Evolutionary conservation across 305 asterid genomes (phyloP), one percentile per base, ranked within the genome.

Genomic region (Salvia sclarea): DNA sequence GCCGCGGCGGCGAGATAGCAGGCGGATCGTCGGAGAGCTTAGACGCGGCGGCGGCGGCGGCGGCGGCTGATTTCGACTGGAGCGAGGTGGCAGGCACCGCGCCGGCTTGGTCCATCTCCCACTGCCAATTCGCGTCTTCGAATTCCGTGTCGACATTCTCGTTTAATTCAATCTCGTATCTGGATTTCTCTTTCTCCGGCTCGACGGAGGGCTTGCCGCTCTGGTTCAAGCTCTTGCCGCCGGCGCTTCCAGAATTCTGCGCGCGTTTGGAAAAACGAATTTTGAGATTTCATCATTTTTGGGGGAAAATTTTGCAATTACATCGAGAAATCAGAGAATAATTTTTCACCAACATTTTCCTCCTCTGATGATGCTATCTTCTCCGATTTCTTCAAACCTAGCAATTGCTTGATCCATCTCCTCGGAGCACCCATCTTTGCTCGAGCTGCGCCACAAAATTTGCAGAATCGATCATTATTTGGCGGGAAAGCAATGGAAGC

Each of bases 371-470:
- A 81, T 70, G 57, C 79, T 38, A 88, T 69, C 68, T 83, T 87
- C 53, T 82, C 88, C 12, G 85, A 67, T 69, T 83, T 90, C 88
- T 86, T 93, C 79, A 76, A 74, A 66, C 95, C 91, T 31, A 93
- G 86, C 75, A 87, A 68, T 10, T 90, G 71, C 71, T 83, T 88
- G 73, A 88, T 79, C 98, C 98, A 93, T 80, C 80, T 93, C 82
- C 85, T 86, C 3, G 97, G 81, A 48, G 91, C 91, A 48, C 98
- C 96, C 97, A 91, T 94, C 68, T 73, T 73, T 33, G 53, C 61
- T 73, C 37, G 55, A 78, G 80, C 96, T 86, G 85, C 66, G 43
- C 53, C 66, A 16, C 25, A 64, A 77, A 30, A 62, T 56, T 47
- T 5, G 9, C 25, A 22, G 17, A 0, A 13, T 8, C 2, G 6